These are phyloP conservation scores for Lippia alba DNA, from an alignment of 305 asterid species.

Conservation along the genomic window DNA sequence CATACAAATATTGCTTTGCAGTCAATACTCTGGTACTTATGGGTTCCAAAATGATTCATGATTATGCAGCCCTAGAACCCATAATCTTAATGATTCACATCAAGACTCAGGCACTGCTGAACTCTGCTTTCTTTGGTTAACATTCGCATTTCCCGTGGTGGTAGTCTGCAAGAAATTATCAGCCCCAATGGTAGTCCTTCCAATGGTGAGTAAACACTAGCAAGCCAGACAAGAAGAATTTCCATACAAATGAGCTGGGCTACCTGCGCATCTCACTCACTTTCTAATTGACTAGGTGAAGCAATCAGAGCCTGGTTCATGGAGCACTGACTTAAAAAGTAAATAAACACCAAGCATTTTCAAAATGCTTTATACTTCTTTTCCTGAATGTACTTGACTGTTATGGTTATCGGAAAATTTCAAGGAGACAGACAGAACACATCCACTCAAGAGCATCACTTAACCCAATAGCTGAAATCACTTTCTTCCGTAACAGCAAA, in stretches of 20 bases:
- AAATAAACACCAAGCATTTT: background rate
- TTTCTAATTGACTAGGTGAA: background rate
- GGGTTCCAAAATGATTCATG: conserved; percentile 7
- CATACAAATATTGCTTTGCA: background rate
- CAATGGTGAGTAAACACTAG: conserved; percentile 13
- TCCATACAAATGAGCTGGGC: background rate
- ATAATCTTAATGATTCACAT: conserved; percentile 8
- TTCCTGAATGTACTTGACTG: conserved; percentile 19
- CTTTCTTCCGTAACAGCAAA: conserved; percentile 21
- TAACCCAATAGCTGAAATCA: conserved; percentile 18
- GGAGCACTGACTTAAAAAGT: conserved; percentile 2
- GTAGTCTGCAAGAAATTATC: background rate
- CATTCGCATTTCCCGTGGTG: conserved; percentile 6
- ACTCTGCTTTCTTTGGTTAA: background rate
- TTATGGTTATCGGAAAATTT: conserved; percentile 17
- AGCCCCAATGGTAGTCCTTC: background rate
- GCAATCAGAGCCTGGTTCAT: conserved; percentile 6
- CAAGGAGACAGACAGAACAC: conserved; percentile 1
- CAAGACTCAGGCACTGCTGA: conserved; percentile 14
- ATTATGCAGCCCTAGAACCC: background rate
- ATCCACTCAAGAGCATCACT: conserved; percentile 11
- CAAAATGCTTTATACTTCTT: conserved; percentile 13
- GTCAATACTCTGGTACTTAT: background rate
- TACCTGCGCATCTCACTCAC: conserved; percentile 7
- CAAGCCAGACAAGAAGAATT: background rate